Evolutionary conservation across 345 rosid genomes (phyloP), one percentile per base, ranked within the genome.

Genomic region (Psidium friedrichsthalianum): DNA sequence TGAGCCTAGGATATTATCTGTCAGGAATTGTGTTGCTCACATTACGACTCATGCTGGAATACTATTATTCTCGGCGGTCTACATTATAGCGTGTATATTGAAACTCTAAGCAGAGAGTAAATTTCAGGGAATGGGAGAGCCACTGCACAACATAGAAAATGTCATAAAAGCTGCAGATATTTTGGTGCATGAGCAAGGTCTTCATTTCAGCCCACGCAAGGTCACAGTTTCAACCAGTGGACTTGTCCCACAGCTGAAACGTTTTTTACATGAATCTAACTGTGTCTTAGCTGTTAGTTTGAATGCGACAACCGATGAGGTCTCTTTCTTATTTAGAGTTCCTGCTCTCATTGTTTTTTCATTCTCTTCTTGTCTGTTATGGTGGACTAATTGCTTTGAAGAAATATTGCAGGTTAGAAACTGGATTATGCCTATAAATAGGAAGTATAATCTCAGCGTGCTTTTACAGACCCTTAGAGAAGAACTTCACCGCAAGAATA

Each of bases 241-340:
- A 42, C 98, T 95, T 87, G 98, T 95, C 82, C 99, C 99, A 40
- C 98, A 95, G 91, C 91, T 97, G 81, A 95, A 92, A 88, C 96
- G 89, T 22, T 97, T 95, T 86, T 96, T 95, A 82, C 93, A 86
- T 69, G 98, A 93, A 87, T 97, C 96, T 8, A 92, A 84, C 78
- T 97, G 99, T 85, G 91, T 97, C 87, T 88, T 95, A 85, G 99
- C 99, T 88, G 98, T 97, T 86, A 97, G 99, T 91, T 92, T 95
- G 84, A 97, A 95, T 90, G 98, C 98, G 29, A 95, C 98, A 44
- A 97, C 98, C 11, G 99, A 95, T 90, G 98, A 95, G 98, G 98
- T 95, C 84, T n/a, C 24, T 85, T 81, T 59, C 85, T 27, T 51
- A 82, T 18, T 27, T 29, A 61, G 42, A 20, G 24, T 15, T 54